phyloP scores from a whole-genome alignment of 139 green algal species.

The Volvox reticuliferus region DNA sequence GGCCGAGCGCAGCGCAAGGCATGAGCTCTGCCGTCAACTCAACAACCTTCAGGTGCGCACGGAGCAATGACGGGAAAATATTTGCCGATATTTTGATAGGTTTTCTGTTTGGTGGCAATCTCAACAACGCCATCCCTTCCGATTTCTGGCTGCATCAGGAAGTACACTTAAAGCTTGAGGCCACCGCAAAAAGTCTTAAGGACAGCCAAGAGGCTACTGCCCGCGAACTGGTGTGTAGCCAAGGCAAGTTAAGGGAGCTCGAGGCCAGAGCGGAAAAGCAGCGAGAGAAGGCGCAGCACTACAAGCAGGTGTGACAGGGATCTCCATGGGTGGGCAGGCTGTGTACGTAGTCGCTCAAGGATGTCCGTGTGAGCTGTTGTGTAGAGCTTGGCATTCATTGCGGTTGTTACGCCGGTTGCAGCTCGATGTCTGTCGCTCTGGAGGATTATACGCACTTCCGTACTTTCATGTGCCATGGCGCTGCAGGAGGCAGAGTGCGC shows the following conservation, averaged over 20 bases:
- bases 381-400: too few relatives aligned
- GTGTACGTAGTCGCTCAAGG: not conserved
- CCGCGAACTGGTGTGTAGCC: constrained; percentile 24
- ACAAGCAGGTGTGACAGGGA: constrained; percentile 32
- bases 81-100: too few relatives aligned
- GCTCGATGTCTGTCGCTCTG: not conserved
- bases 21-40: not conserved
- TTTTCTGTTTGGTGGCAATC: too few relatives aligned
- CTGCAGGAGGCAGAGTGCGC: constrained; percentile 32
- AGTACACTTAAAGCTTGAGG: constrained; percentile 26
- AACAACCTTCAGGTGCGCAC: constrained; percentile 10
- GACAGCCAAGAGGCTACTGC: constrained; percentile 21
- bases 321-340: not conserved
- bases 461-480: not conserved
- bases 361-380: not conserved
- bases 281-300: constrained; percentile 35
- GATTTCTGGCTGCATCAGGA: not conserved
- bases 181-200: constrained; percentile 18
- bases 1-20: not conserved
- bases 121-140: too few relatives aligned
- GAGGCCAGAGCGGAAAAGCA: constrained; percentile 25
- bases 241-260: constrained; percentile 31
- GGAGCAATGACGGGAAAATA: not conserved
- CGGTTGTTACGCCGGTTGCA: not conserved
- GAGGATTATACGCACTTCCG: not conserved